Base-by-base conservation (phyloP, 139 green algal species). In the Closterium sp. region DNA sequence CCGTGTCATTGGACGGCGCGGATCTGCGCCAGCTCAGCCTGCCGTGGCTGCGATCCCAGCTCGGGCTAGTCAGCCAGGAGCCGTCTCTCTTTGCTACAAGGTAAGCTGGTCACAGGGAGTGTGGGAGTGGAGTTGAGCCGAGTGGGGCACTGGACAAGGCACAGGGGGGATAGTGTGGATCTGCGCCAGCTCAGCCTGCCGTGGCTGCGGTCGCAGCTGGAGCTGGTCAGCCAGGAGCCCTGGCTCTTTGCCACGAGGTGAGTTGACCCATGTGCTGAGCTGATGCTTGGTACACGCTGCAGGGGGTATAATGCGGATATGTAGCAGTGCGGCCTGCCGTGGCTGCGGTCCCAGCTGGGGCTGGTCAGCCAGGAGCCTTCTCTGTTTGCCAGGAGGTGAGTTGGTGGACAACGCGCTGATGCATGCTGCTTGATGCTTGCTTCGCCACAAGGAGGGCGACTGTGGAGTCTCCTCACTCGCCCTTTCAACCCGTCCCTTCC, bases 1-100 rank as follows among this genome's bases (percentile, higher is more conserved):
- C 7, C 30, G 87, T 90, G 2, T 33, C 25, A 30, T 32, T 99
- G 87, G 97, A 99, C 90, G 97, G 97, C 10, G 25, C 94, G 1
- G 96, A 98, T 87, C 84, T 99, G 31, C 92, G 93, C 6, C 86
- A 35, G 0, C 92, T 98, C 43, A 93, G 96, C 3, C 91, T 99
- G 30, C 33, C 81, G 21, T 98, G 96, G 95, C 96, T 98, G 84
- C 95, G 97, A 16, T 55, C 66, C 16, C 69, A 96, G 91, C 81
- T 97, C 12, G 95, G 94, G 19, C 94, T 98, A 34, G 97, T 99
- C 32, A 96, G 90, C 69, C 90, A 93, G 90, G 90, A 93, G 90
- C 90, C 90, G 21, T 36, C 86, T 2, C 86, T 93, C 6, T 93
- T 93, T 33, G 90, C 86, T 23, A 93, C 90, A 19, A 90, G 93